Percentiles rank a stretch among this genome's conserved stretches.
phyloP scores from a whole-genome alignment of 345 rosid species.

The Lepidium aucheri region DNA sequence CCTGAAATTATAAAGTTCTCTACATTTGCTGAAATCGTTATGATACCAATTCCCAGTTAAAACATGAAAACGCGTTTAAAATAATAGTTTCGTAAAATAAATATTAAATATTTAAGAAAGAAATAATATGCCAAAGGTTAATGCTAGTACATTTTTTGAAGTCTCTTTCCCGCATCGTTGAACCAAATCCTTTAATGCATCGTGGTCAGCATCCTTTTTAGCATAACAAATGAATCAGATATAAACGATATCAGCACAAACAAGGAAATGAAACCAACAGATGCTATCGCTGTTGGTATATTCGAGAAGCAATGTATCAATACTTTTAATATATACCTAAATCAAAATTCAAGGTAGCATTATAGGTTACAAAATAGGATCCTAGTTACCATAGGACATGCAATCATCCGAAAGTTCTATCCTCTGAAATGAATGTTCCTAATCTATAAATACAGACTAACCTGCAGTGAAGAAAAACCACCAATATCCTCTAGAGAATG shows the following conservation, averaged over 20 bases:
- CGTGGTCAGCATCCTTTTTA: slow-evolving; percentile 52
- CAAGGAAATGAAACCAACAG: not conserved
- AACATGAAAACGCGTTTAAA: not conserved
- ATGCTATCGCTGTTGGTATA: not conserved
- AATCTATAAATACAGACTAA: slow-evolving; percentile 10
- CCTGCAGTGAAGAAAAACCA: slow-evolving; percentile 68
- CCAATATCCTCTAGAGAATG: slow-evolving; percentile 34
- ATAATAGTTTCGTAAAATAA: not conserved
- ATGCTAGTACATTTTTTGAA: slow-evolving; percentile 27
- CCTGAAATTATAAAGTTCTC: not conserved
- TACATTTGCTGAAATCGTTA: not conserved
- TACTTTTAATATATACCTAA: not conserved
- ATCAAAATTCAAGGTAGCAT: not conserved
- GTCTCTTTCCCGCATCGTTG: slow-evolving; percentile 22
- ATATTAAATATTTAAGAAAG: no score
- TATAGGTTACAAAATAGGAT: not conserved
- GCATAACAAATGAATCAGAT: not conserved
- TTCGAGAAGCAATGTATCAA: not conserved
- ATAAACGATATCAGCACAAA: not conserved
- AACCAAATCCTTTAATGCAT: slow-evolving; percentile 47
- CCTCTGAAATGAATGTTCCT: not conserved
- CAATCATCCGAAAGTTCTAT: not conserved
- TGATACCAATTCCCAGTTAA: not conserved
- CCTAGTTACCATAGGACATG: not conserved
- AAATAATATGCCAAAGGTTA: not conserved